phyloP scores from a whole-genome alignment of 176 grass and related monocot species.

The Ananas comosus region DNA sequence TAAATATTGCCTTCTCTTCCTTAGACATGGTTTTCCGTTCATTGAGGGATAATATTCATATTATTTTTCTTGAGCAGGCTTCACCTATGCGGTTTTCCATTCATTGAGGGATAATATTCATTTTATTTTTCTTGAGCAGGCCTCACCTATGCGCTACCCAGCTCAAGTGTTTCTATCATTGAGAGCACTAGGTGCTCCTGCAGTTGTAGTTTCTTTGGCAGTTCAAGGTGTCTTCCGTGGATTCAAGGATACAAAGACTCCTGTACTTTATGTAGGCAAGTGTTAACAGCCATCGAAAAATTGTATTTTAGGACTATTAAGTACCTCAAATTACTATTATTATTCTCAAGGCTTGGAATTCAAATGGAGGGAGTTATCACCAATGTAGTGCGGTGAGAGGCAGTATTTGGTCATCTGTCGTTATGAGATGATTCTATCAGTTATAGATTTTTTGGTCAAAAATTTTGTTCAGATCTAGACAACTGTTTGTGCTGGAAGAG shows the following conservation, averaged over 20 bases:
- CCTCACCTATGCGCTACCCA: slow-evolving; percentile 37
- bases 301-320: neutral
- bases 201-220: slow-evolving; percentile 55
- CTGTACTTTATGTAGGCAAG: slow-evolving; percentile 53
- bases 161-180: slow-evolving; percentile 45
- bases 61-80: slow-evolving; percentile 19
- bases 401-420: too few species aligned
- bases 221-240: slow-evolving; percentile 60
- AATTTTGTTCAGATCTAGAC: too few species aligned
- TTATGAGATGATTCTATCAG: too few species aligned
- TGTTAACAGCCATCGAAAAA: neutral
- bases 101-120: too few species aligned
- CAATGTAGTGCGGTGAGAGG: too few species aligned
- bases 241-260: slow-evolving; percentile 57
- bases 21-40: too few species aligned
- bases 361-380: too few species aligned
- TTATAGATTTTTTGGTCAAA: neutral
- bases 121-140: slow-evolving; percentile 22
- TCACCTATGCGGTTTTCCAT: slow-evolving; percentile 29
- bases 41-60: neutral
- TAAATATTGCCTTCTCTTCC: too few species aligned
- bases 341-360: neutral
- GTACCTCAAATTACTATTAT: neutral
- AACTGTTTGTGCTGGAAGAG: too few species aligned
- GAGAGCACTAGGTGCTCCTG: slow-evolving; percentile 60